A percentile compares a stretch with the other conserved stretches of the same genome.
Conservation (phyloP, 805 yeast genomes). For the Candida andamanensis region DNA sequence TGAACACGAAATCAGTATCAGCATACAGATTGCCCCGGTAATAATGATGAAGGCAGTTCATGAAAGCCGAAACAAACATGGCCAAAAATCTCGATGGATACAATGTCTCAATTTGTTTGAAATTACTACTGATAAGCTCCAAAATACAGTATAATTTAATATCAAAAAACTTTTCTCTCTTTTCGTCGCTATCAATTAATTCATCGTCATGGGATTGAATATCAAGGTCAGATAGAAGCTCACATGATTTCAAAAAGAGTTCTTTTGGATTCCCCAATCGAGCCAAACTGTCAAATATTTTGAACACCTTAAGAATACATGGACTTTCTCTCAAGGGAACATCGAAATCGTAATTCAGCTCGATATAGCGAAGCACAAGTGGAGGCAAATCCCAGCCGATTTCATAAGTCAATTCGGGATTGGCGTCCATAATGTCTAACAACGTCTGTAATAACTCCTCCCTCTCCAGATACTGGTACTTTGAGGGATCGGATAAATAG, state of each 20-base stretch:
- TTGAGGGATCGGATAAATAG: constrained; percentile 43
- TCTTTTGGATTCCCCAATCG: constrained; percentile 76
- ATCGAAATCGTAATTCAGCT: constrained; percentile 23
- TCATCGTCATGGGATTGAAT: constrained; percentile 22
- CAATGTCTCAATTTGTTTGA: constrained; percentile 58
- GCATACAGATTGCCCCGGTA: constrained; percentile 8
- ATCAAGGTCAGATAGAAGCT: constrained; percentile 47
- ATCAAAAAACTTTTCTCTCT: constrained; percentile 34
- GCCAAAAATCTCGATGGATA: constrained; percentile 78
- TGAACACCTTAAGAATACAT: constrained; percentile 34
- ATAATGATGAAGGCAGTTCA: constrained; percentile 47
- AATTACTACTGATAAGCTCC: constrained; percentile 57
- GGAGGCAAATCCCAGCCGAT: constrained; percentile 93
- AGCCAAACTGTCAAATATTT: constrained; percentile 60
- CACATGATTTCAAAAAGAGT: constrained; percentile 65
- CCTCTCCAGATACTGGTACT: constrained; percentile 47
- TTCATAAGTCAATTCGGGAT: constrained; percentile 52
- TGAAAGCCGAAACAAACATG: constrained; percentile 57
- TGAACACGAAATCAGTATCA: constrained; percentile 28
- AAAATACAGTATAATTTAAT: constrained; percentile 60
- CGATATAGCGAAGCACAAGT: constrained; percentile 53
- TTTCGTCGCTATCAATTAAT: constrained; percentile 7
- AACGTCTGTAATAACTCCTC: constrained; percentile 44
- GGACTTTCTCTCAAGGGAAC: constrained; percentile 33
- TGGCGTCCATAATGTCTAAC: constrained; percentile 33